Evolutionary conservation across 2,329 filamentous ascomycete genomes (phyloP).

Genomic region (Trichoderma sp.): DNA sequence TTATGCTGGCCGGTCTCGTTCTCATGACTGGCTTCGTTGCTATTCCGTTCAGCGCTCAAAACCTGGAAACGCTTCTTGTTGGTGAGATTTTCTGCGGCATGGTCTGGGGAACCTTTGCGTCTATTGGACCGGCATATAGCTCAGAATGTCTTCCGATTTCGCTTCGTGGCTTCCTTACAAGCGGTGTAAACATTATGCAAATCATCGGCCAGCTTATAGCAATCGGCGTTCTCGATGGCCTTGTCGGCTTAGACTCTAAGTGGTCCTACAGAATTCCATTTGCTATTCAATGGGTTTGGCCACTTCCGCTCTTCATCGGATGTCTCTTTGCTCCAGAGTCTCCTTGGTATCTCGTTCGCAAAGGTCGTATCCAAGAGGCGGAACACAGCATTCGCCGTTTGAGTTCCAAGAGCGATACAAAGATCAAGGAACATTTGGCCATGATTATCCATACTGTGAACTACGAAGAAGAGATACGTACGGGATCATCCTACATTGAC

Average conservation of each 20-base stretch:
- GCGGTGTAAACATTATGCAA: constrained; percentile 47
- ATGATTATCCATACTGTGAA: constrained; percentile 44
- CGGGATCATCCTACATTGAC: constrained; percentile 40
- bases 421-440: constrained; percentile 29
- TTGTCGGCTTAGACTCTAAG: constrained; percentile 32
- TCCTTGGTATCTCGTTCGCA: constrained; percentile 15
- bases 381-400: constrained; percentile 5
- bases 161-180: constrained; percentile 44
- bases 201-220: constrained; percentile 46
- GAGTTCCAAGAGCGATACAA: constrained; percentile 1
- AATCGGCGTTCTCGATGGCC: constrained; percentile 30
- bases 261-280: constrained; percentile 49
- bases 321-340: constrained; percentile 44
- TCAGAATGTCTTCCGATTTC: constrained; percentile 40
- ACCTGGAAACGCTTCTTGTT: constrained; percentile 37
- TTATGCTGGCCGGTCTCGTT: constrained; percentile 35
- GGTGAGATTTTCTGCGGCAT: constrained; percentile 47
- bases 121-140: constrained; percentile 46
- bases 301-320: constrained; percentile 38
- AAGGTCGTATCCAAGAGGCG: neutral
- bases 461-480: constrained; percentile 35
- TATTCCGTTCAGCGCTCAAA: constrained; percentile 44
- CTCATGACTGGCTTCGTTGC: constrained; percentile 43
- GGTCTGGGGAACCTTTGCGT: constrained; percentile 45
- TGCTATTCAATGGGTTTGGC: constrained; percentile 49